Conservation (phyloP, 176 grass and related monocot genomes). For the Aegilops speltoides region DNA sequence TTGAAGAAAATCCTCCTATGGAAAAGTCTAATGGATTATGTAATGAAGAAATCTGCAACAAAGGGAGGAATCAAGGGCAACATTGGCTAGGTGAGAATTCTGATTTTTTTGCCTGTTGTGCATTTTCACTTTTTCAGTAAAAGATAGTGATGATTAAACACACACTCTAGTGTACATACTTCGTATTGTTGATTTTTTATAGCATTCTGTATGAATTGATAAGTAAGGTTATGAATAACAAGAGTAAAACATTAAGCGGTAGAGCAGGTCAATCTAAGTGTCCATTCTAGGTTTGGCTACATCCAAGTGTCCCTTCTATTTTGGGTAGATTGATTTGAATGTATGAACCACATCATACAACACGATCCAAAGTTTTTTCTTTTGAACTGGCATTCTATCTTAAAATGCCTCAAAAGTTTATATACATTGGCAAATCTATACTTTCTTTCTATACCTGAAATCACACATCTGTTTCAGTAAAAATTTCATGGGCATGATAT, state of each 20-base stretch:
- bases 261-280: not conserved
- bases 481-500: not conserved
- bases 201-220: not conserved
- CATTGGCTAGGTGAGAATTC: conserved; percentile 43
- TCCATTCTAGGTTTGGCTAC: no score
- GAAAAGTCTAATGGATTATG: not conserved
- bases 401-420: not conserved
- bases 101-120: not conserved
- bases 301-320: not conserved
- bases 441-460: not conserved
- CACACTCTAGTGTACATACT: not conserved
- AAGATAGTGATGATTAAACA: not conserved
- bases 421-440: not conserved
- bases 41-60: conserved; percentile 19
- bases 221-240: not conserved
- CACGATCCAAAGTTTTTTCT: not conserved
- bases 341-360: not conserved
- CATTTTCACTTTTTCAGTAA: not conserved
- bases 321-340: conserved; percentile 12
- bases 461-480: not conserved
- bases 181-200: not conserved
- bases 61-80: conserved; percentile 16
- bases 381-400: not conserved
- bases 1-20: not conserved
- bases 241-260: not conserved